A percentile compares a stretch with the other conserved stretches of the same genome.
These are phyloP conservation scores for Phalaenopsis equestris DNA, from an alignment of 106 monocot genomes.

Conservation along the genomic window DNA sequence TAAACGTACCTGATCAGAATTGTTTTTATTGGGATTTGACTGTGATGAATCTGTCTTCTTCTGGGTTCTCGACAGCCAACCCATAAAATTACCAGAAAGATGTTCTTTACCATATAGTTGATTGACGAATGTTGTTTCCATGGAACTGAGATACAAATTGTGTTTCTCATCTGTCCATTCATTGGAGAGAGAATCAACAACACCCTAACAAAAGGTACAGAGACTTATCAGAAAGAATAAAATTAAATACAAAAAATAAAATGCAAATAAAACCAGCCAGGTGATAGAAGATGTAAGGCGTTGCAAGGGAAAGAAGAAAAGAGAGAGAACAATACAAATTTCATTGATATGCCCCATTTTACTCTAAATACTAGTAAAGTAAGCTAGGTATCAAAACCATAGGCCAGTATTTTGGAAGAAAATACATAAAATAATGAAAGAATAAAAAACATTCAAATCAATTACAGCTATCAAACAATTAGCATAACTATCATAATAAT, in stretches of 20 bases:
- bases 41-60: conserved; percentile 12
- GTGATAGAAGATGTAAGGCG: neutral
- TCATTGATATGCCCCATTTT: too few relatives aligned
- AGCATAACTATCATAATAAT: too few relatives aligned
- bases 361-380: too few relatives aligned
- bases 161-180: conserved; percentile 95
- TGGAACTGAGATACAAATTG: conserved; percentile 59
- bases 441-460: too few relatives aligned
- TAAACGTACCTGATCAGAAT: conserved; percentile 36
- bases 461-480: too few relatives aligned
- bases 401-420: too few relatives aligned
- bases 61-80: conserved; percentile 28
- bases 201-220: conserved; percentile 16
- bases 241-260: neutral
- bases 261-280: neutral
- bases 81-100: conserved; percentile 19
- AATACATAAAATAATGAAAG: too few relatives aligned
- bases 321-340: too few relatives aligned
- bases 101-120: conserved; percentile 43
- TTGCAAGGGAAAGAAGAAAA: too few relatives aligned
- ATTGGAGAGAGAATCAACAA: conserved; percentile 18
- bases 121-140: conserved; percentile 83
- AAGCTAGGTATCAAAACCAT: too few relatives aligned
- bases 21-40: conserved; percentile 11
- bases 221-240: neutral